Evolutionary conservation across 768 basidiomycete genomes (phyloP).

Genomic region (Termitomyces sp.): DNA sequence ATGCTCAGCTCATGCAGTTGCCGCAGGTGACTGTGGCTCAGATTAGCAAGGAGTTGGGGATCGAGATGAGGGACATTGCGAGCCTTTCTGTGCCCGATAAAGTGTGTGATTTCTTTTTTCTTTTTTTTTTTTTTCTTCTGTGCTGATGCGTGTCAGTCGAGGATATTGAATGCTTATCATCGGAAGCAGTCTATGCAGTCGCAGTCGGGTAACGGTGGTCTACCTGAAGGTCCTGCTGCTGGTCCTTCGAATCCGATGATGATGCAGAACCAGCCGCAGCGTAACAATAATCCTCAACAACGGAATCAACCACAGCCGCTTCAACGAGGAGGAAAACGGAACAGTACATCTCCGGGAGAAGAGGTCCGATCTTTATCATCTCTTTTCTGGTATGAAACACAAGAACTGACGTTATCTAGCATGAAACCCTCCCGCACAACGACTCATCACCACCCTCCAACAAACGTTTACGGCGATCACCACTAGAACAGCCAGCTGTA

Average conservation of each 20-base stretch:
- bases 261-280: constrained; percentile 24
- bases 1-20: constrained; percentile 39
- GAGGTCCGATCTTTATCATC: constrained; percentile 34
- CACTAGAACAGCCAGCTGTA: constrained; percentile 42
- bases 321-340: constrained; percentile 38
- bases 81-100: constrained; percentile 42
- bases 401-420: constrained; percentile 23
- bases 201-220: constrained; percentile 14
- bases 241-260: constrained; percentile 40
- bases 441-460: constrained; percentile 56
- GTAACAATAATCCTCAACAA: constrained; percentile 22
- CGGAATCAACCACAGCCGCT: constrained; percentile 24
- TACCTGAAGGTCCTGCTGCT: constrained; percentile 33
- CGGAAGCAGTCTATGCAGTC: constrained; percentile 8
- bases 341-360: constrained; percentile 60
- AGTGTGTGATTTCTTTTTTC: constrained; percentile 33
- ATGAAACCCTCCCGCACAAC: constrained; percentile 42
- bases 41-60: constrained; percentile 13
- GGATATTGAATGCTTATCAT: constrained; percentile 21
- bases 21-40: constrained; percentile 26
- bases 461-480: constrained; percentile 51
- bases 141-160: neutral
- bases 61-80: constrained; percentile 12
- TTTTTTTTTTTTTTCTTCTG: neutral
- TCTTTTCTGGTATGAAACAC: neutral